Conservation (phyloP, 176 grass and related monocot species). For the Themeda triandra region DNA sequence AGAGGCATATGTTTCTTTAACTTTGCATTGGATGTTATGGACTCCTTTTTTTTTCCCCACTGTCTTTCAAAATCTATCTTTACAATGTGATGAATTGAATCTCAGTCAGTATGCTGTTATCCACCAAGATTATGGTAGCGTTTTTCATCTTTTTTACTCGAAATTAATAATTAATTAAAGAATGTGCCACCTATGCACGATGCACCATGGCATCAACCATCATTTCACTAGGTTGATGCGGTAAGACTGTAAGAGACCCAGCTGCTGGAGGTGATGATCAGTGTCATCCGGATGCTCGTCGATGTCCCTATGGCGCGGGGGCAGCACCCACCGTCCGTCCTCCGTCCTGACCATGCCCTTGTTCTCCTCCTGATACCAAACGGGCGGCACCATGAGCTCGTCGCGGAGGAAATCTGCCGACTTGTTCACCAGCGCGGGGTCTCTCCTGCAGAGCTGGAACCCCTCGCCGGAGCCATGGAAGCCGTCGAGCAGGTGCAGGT, state of each 20-base stretch:
- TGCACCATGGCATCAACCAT: neutral
- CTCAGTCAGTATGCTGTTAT: neutral
- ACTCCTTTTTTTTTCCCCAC: too few species aligned
- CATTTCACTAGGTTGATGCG: neutral
- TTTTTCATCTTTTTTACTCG: too few species aligned
- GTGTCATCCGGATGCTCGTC: conserved; percentile 50
- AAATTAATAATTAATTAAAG: neutral
- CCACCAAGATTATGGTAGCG: too few species aligned
- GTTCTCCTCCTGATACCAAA: conserved; percentile 60
- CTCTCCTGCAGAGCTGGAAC: conserved; percentile 40
- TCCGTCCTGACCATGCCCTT: conserved; percentile 60
- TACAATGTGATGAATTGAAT: neutral
- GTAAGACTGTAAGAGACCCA: conserved; percentile 24
- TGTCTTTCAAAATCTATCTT: too few species aligned
- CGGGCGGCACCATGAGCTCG: conserved; percentile 53
- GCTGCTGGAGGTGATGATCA: conserved; percentile 24
- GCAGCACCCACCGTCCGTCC: conserved; percentile 43
- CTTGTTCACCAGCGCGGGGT: conserved; percentile 73
- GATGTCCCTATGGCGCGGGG: conserved; percentile 14
- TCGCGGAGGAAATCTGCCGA: conserved; percentile 39
- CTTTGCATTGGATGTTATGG: neutral
- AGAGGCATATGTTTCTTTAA: neutral
- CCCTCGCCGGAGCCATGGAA: conserved; percentile 30
- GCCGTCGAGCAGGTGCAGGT: conserved; percentile 64
- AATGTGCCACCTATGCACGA: neutral